phyloP scores from a whole-genome alignment of 257 asterid species.

The Solanum bukasovii region DNA sequence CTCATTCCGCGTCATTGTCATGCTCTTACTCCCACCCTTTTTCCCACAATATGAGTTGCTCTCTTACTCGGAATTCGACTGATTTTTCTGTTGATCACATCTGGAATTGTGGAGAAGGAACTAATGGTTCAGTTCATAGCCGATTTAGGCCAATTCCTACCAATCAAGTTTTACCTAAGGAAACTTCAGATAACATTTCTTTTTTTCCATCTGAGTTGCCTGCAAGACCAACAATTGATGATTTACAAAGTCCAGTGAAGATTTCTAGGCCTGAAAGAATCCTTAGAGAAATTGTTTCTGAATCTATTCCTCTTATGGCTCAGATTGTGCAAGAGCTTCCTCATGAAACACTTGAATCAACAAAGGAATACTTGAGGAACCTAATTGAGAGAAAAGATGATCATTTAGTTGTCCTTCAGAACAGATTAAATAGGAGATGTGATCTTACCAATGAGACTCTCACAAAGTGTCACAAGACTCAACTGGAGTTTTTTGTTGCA shows the following conservation, averaged over 20 bases:
- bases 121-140: slow-evolving; percentile 96
- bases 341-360: slow-evolving; percentile 61
- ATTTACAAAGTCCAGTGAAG: slow-evolving; percentile 31
- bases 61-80: slow-evolving; percentile 19
- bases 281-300: slow-evolving; percentile 67
- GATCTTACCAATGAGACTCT: slow-evolving; percentile 68
- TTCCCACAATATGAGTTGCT: background rate
- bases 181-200: slow-evolving; percentile 38
- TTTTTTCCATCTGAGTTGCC: slow-evolving; percentile 89
- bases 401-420: slow-evolving; percentile 36
- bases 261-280: slow-evolving; percentile 63
- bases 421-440: slow-evolving; percentile 63
- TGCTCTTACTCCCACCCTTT: slow-evolving; percentile 55
- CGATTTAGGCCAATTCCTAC: slow-evolving; percentile 76
- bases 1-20: slow-evolving; percentile 58
- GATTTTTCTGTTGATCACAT: slow-evolving; percentile 58
- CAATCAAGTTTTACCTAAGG: background rate
- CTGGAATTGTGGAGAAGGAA: slow-evolving; percentile 96
- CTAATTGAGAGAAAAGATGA: slow-evolving; percentile 56
- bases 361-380: slow-evolving; percentile 25
- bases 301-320: slow-evolving; percentile 61
- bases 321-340: slow-evolving; percentile 74
- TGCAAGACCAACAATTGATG: slow-evolving; percentile 54
- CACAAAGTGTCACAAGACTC: slow-evolving; percentile 62
- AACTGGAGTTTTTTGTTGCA: slow-evolving; percentile 67